phyloP scores from a whole-genome alignment of 2,329 filamentous ascomycete genomes.

The Hypoxylon sp. region DNA sequence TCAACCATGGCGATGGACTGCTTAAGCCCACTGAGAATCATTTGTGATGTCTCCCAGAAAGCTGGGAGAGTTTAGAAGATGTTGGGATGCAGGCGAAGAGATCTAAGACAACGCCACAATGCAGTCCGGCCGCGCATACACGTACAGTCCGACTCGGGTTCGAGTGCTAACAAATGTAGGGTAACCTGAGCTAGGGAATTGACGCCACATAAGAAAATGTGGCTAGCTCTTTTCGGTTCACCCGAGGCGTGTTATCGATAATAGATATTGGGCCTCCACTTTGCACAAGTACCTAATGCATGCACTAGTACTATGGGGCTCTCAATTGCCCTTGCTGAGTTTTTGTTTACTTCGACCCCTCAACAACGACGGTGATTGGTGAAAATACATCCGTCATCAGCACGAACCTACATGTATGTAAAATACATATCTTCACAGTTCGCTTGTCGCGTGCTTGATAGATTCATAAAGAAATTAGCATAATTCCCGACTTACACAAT shows the following conservation, averaged over 20 bases:
- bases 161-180: conserved; percentile 21
- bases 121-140: conserved; percentile 14
- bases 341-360: conserved; percentile 43
- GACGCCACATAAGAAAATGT: conserved; percentile 27
- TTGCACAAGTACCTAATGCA: background rate
- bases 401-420: conserved; percentile 23
- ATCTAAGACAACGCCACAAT: conserved; percentile 34
- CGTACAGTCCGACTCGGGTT: conserved; percentile 26
- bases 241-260: conserved; percentile 19
- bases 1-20: conserved; percentile 54
- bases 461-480: conserved; percentile 17
- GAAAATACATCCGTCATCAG: conserved; percentile 37
- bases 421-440: conserved; percentile 16
- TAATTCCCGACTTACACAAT: conserved; percentile 27
- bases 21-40: conserved; percentile 53
- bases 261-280: background rate
- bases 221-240: conserved; percentile 19
- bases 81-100: conserved; percentile 19
- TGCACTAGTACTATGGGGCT: conserved; percentile 2
- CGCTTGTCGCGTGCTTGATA: conserved; percentile 28
- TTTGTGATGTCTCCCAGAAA: conserved; percentile 48
- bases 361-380: conserved; percentile 34
- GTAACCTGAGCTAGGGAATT: conserved; percentile 14
- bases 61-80: conserved; percentile 28
- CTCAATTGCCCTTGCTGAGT: conserved; percentile 4